Evolutionary conservation across 441 rosid species (phyloP).

Genomic region (Bocquillonia castaneifolia): DNA sequence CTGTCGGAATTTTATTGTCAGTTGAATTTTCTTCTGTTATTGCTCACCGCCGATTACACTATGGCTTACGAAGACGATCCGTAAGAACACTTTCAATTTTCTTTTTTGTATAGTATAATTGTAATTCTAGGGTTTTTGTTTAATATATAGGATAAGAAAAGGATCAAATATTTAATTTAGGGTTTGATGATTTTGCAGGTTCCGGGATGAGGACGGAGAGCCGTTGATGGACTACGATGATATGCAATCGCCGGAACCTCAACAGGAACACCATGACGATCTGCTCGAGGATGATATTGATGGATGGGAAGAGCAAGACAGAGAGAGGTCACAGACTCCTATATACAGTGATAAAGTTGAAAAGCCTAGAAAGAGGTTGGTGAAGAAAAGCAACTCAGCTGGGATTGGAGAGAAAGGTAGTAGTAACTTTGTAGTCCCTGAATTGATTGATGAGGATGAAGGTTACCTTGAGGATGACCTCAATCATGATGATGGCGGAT

Average conservation of each 20-base stretch:
- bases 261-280: conserved; percentile 43
- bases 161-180: no score
- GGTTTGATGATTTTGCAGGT: conserved; percentile 41
- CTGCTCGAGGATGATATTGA: conserved; percentile 64
- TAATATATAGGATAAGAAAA: no score
- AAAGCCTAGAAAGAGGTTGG: conserved; percentile 77
- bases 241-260: conserved; percentile 55
- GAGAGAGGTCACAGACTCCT: conserved; percentile 69
- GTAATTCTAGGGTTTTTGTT: no score
- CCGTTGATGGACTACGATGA: conserved; percentile 89
- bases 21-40: no score
- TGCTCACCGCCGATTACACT: no score
- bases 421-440: conserved; percentile 35
- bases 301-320: conserved; percentile 38
- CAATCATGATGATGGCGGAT: conserved; percentile 32
- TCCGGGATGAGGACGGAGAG: conserved; percentile 92
- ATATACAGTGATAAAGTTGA: conserved; percentile 53
- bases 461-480: conserved; percentile 1
- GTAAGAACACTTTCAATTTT: no score
- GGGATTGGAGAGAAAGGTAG: conserved; percentile 25
- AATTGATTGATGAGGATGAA: conserved; percentile 52
- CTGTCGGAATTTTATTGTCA: no score
- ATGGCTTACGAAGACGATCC: no score
- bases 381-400: conserved; percentile 58
- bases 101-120: no score